Evolutionary conservation across 805 yeast genomes (phyloP).

Genomic region (Starmera dryadoides): DNA sequence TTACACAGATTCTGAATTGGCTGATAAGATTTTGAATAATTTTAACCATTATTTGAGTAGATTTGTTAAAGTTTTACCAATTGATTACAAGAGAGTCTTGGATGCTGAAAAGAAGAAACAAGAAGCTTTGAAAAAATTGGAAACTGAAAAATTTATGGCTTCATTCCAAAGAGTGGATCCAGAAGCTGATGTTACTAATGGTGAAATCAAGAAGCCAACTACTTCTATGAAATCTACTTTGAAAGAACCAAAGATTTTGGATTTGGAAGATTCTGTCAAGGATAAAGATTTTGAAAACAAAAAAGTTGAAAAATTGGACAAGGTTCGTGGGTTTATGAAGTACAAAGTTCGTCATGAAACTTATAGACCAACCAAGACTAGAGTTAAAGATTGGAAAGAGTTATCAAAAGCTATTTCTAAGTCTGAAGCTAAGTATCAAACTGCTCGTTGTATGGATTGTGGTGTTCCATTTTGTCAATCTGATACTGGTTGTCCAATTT

Average conservation of each 20-base stretch:
- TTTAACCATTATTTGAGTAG: slow-evolving; percentile 84
- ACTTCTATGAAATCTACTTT: slow-evolving; percentile 25
- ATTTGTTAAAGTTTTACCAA: slow-evolving; percentile 89
- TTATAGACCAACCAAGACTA: slow-evolving; percentile 68
- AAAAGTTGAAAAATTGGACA: slow-evolving; percentile 63
- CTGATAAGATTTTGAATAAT: slow-evolving; percentile 73
- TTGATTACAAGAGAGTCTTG: slow-evolving; percentile 84
- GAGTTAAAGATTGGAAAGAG: slow-evolving; percentile 91
- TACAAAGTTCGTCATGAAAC: slow-evolving; percentile 84
- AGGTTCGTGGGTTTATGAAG: slow-evolving; percentile 86
- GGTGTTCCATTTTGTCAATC: slow-evolving; percentile 99
- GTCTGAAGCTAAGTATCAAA: slow-evolving; percentile 82
- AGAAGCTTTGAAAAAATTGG: slow-evolving; percentile 48
- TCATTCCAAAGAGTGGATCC: slow-evolving; percentile 71
- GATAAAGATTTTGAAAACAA: slow-evolving; percentile 61
- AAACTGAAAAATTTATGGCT: slow-evolving; percentile 57
- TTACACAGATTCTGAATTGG: slow-evolving; percentile 88
- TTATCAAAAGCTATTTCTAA: slow-evolving; percentile 72
- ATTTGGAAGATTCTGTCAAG: slow-evolving; percentile 81
- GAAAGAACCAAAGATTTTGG: slow-evolving; percentile 78
- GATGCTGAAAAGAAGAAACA: slow-evolving; percentile 66
- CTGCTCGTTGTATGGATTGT: slow-evolving; percentile 99
- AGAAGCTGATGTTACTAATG: slow-evolving; percentile 81
- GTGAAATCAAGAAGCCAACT: slow-evolving; percentile 52
- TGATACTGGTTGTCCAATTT: slow-evolving; percentile 96